Conservation (phyloP, 2,329 filamentous ascomycete species). For the Ascochyta clinopodiicola region DNA sequence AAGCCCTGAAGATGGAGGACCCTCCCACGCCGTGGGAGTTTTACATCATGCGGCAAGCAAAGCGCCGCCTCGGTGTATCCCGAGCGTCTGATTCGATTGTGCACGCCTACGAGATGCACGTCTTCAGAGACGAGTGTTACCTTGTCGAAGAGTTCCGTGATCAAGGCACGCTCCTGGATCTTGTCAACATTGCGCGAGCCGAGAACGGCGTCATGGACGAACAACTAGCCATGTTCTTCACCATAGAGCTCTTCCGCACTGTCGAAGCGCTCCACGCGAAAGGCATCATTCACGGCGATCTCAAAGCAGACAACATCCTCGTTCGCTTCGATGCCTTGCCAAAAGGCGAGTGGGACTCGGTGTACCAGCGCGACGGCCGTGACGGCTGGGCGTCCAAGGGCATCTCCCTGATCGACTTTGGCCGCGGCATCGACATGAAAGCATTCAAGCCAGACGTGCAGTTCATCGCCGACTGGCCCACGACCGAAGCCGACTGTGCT, state of each 20-base stretch:
- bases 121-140: conserved; percentile 89
- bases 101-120: conserved; percentile 85
- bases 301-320: conserved; percentile 95
- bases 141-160: conserved; percentile 85
- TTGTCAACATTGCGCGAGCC: conserved; percentile 83
- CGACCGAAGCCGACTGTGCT: conserved; percentile 82
- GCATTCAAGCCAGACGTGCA: conserved; percentile 77
- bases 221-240: conserved; percentile 91
- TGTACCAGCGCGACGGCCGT: conserved; percentile 75
- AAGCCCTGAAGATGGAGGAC: conserved; percentile 94
- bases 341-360: conserved; percentile 59
- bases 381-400: conserved; percentile 83
- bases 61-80: conserved; percentile 73
- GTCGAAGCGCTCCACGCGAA: conserved; percentile 84
- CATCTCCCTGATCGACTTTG: conserved; percentile 90
- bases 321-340: conserved; percentile 73
- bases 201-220: conserved; percentile 86
- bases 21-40: conserved; percentile 94
- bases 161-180: conserved; percentile 91
- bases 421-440: conserved; percentile 91
- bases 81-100: conserved; percentile 80
- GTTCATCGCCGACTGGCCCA: conserved; percentile 97
- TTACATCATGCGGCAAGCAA: conserved; percentile 86
- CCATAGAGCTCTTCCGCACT: conserved; percentile 87
- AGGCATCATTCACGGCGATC: conserved; percentile 85